Evolutionary conservation across 352 stramenopile species (phyloP).

Genomic region (Blastocystis sp.): DNA sequence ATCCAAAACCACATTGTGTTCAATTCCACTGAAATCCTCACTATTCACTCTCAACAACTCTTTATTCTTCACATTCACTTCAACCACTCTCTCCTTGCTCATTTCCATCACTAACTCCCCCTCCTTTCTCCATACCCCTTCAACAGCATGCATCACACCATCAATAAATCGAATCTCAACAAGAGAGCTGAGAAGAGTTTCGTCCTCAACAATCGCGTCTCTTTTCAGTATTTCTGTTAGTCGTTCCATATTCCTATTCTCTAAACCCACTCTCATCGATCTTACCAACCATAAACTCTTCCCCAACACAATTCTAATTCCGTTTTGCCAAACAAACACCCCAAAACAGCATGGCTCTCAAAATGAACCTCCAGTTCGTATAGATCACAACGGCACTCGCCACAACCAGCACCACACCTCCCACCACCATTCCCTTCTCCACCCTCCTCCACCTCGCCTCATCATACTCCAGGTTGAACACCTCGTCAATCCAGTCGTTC

Average conservation of each 20-base stretch:
- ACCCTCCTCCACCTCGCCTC: background rate
- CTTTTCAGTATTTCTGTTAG: slow-evolving; percentile 73
- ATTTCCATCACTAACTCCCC: too few species aligned
- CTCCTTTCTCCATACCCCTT: too few species aligned
- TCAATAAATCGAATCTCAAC: too few species aligned
- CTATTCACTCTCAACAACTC: too few species aligned
- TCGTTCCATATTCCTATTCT: background rate
- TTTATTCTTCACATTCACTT: too few species aligned
- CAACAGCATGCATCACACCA: too few species aligned
- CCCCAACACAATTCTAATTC: slow-evolving; percentile 2
- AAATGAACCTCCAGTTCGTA: background rate
- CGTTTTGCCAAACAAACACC: too few species aligned
- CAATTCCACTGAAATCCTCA: too few species aligned
- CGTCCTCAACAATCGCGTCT: slow-evolving; percentile 74
- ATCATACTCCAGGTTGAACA: background rate
- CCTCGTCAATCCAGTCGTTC: too few species aligned
- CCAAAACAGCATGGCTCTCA: too few species aligned
- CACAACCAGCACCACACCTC: background rate
- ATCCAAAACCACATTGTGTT: too few species aligned
- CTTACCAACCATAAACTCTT: background rate
- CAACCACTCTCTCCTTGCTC: too few species aligned
- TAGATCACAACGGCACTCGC: background rate
- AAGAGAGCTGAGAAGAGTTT: slow-evolving; percentile 75
- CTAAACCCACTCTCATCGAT: background rate
- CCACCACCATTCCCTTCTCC: background rate